Evolutionary conservation across 106 monocot genomes (phyloP).

Genomic region (Gastrodia elata): DNA sequence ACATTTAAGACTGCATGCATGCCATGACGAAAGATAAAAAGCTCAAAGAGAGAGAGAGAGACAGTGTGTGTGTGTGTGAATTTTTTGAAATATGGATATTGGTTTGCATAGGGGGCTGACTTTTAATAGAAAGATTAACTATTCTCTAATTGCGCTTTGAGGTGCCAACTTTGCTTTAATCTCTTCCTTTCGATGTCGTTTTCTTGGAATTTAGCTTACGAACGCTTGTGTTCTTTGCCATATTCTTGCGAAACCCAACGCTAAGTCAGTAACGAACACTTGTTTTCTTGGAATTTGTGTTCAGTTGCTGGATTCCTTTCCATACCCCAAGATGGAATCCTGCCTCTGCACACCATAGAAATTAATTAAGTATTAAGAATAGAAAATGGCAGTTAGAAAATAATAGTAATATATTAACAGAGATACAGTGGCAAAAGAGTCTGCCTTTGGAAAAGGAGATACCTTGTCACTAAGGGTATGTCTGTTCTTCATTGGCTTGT

Average conservation of each 20-base stretch:
- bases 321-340: constrained; percentile 2
- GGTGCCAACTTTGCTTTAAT: constrained; percentile 1
- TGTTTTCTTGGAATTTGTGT: too few relatives aligned
- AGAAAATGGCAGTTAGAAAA: constrained; percentile 1
- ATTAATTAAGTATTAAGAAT: neutral
- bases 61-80: too few relatives aligned
- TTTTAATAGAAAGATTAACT: neutral
- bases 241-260: neutral
- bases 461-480: neutral
- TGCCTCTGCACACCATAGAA: neutral
- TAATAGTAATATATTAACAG: too few relatives aligned
- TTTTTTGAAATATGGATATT: neutral
- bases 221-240: neutral
- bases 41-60: too few relatives aligned
- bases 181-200: neutral
- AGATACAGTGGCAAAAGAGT: neutral
- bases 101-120: neutral
- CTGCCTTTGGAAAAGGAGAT: constrained; percentile 3
- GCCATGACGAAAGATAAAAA: too few relatives aligned
- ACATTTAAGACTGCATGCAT: too few relatives aligned
- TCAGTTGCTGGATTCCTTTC: neutral
- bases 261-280: neutral
- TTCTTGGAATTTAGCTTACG: neutral
- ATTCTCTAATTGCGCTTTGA: neutral
- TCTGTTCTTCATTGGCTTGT: neutral